phyloP scores from a whole-genome alignment of 495 filamentous ascomycete species.

The Peziza echinospora region DNA sequence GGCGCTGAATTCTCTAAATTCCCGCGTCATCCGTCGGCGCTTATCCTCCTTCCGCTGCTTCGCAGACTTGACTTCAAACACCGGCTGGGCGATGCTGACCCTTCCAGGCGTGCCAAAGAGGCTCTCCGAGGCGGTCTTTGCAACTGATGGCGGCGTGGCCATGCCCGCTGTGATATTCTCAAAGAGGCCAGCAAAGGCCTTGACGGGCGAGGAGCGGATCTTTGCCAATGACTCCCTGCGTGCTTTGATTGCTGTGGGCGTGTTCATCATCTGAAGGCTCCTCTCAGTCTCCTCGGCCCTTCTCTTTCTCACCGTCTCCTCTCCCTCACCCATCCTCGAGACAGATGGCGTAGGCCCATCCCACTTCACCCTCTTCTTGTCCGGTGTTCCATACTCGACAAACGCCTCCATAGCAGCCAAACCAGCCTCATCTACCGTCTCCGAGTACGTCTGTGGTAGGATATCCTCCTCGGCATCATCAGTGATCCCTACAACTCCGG shows the following conservation, averaged over 20 bases:
- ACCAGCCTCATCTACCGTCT: too few relatives aligned
- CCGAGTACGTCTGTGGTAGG: neutral
- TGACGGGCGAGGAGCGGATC: slow-evolving; percentile 7
- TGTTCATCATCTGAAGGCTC: slow-evolving; percentile 7
- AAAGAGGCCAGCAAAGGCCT: slow-evolving; percentile 9
- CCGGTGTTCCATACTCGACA: slow-evolving; percentile 18
- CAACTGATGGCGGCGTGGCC: neutral
- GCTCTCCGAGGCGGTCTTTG: neutral
- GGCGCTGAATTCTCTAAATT: slow-evolving; percentile 18
- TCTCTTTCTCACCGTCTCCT: neutral
- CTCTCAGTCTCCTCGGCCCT: neutral
- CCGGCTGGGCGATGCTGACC: neutral
- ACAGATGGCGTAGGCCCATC: neutral
- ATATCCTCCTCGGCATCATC: neutral
- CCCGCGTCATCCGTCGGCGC: slow-evolving; percentile 16
- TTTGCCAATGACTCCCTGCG: slow-evolving; percentile 8
- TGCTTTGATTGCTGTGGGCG: slow-evolving; percentile 5
- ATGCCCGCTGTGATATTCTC: slow-evolving; percentile 5
- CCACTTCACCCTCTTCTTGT: slow-evolving; percentile 12
- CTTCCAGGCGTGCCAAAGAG: slow-evolving; percentile 2
- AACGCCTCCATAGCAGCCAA: slow-evolving; percentile 9
- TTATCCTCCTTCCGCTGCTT: slow-evolving; percentile 13
- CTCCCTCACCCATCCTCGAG: neutral
- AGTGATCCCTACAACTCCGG: too few relatives aligned
- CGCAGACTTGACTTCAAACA: slow-evolving; percentile 1